Conservation (phyloP, 768 basidiomycete species). For the Tricholoma terreum region DNA sequence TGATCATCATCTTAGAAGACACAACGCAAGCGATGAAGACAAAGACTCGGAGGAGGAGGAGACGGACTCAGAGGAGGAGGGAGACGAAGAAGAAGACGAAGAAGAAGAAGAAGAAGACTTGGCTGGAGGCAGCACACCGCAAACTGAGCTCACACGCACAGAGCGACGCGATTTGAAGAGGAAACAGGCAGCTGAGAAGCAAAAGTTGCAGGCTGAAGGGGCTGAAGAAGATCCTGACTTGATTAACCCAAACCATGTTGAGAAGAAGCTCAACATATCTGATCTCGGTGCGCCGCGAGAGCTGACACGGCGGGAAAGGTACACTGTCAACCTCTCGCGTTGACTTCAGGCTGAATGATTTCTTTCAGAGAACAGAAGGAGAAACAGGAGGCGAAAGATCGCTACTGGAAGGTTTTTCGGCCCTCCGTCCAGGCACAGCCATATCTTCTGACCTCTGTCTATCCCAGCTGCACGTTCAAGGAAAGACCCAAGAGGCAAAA, state of each 20-base stretch:
- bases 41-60: slow-evolving; percentile 35
- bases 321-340: slow-evolving; percentile 3
- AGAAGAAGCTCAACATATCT: slow-evolving; percentile 72
- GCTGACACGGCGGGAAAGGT: slow-evolving; percentile 67
- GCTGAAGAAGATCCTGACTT: slow-evolving; percentile 66
- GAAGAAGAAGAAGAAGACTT: slow-evolving; percentile 35
- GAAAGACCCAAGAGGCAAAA: slow-evolving; percentile 91
- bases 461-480: slow-evolving; percentile 62
- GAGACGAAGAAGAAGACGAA: slow-evolving; percentile 45
- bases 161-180: slow-evolving; percentile 84
- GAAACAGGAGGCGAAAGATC: slow-evolving; percentile 84
- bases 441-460: neutral
- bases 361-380: slow-evolving; percentile 82
- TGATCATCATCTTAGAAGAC: slow-evolving; percentile 11
- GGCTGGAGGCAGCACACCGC: slow-evolving; percentile 25
- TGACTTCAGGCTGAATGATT: neutral
- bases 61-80: slow-evolving; percentile 37
- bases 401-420: slow-evolving; percentile 74
- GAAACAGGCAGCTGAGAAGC: slow-evolving; percentile 58
- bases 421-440: neutral
- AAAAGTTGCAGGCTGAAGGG: slow-evolving; percentile 34
- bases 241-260: slow-evolving; percentile 74
- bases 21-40: slow-evolving; percentile 31
- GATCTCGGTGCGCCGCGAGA: slow-evolving; percentile 67
- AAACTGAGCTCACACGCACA: slow-evolving; percentile 62